phyloP scores from a whole-genome alignment of 2,329 filamentous ascomycete species.

The Cercospora zeina region DNA sequence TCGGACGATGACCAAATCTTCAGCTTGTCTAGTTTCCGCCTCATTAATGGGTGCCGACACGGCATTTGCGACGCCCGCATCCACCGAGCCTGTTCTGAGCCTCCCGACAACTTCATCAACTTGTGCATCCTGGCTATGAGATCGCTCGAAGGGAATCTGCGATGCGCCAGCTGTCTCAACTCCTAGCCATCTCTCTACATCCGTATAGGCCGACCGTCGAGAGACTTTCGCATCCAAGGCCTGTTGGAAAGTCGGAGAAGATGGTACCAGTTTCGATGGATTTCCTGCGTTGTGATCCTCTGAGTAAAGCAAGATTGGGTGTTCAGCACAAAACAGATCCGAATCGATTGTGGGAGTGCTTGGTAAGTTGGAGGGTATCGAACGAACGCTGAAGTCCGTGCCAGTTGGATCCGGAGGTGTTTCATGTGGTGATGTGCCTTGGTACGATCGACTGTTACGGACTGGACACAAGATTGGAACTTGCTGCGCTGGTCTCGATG shows the following conservation, averaged over 20 bases:
- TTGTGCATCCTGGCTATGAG: not conserved
- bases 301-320: not conserved
- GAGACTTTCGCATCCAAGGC: not conserved
- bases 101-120: not conserved
- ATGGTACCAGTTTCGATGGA: not conserved
- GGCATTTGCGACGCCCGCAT: not conserved
- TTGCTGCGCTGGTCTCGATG: not conserved
- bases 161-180: not conserved
- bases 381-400: conserved; percentile 1
- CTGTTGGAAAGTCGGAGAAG: not conserved
- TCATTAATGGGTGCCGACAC: not conserved
- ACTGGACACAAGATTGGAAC: not conserved
- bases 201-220: not conserved
- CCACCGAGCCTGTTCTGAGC: not conserved
- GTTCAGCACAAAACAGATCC: not conserved
- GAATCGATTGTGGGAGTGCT: conserved; percentile 6
- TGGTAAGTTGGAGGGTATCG: not conserved
- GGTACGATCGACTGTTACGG: not conserved
- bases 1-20: not conserved
- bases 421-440: conserved; percentile 7
- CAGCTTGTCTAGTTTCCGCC: not conserved
- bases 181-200: not conserved
- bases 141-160: not conserved
- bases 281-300: not conserved
- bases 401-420: not conserved